phyloP scores from a whole-genome alignment of 768 basidiomycete species.

The Infundibulicybe gibba region DNA sequence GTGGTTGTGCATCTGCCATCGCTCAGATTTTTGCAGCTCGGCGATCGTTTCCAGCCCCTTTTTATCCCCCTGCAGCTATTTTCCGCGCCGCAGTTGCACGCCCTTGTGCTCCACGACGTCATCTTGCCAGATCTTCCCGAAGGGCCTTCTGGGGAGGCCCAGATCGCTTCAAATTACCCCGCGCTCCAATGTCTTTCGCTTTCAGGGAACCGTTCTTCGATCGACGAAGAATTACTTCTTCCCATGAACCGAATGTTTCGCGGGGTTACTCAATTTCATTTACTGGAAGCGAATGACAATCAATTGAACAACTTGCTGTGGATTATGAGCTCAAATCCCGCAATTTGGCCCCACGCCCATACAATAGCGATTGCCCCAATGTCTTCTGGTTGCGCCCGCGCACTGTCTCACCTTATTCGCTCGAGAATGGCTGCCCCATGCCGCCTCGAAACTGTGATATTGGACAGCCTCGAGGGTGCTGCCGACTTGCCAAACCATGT shows the following conservation, averaged over 20 bases:
- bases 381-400: too few species aligned
- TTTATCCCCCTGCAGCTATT: constrained; percentile 17
- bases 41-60: constrained; percentile 17
- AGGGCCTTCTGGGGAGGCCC: constrained; percentile 5
- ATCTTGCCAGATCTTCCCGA: constrained; percentile 17
- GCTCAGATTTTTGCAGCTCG: constrained; percentile 12
- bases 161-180: constrained; percentile 12
- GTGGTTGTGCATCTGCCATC: constrained; percentile 15
- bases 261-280: constrained; percentile 10
- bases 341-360: too few species aligned
- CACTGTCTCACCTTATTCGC: too few species aligned
- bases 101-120: constrained; percentile 16
- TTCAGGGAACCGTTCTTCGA: constrained; percentile 11
- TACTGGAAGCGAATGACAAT: constrained; percentile 10
- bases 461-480: not conserved
- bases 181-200: constrained; percentile 13
- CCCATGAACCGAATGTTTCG: constrained; percentile 15
- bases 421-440: too few species aligned
- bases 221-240: constrained; percentile 11
- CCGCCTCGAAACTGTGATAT: not conserved
- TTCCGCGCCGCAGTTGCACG: constrained; percentile 14
- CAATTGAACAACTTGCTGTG: constrained; percentile 12
- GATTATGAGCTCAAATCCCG: constrained; percentile 4
- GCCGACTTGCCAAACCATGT: not conserved
- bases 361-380: too few species aligned